Base-by-base conservation (phyloP, 2,329 filamentous ascomycete genomes). In the Calonectria pseudoturangicola region DNA sequence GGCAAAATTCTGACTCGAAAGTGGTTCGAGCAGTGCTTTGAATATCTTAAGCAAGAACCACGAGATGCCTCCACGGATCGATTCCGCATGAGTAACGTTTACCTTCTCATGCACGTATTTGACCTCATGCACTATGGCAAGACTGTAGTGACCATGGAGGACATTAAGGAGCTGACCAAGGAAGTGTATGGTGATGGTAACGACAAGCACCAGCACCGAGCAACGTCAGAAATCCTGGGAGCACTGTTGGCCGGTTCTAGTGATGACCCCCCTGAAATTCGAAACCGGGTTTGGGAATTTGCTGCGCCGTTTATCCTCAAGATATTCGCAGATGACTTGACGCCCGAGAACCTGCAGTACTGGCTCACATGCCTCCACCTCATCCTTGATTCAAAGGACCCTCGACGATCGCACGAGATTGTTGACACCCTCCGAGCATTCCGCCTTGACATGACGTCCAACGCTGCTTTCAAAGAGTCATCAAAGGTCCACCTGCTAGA, bases 391-490 rank as follows among this genome's bases (percentile, higher is more conserved):
- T 92, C 93, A 13, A 96, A 97, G 80, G 97, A 99, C 83, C 96
- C 97, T 15, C 92, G 97, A 54, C 92, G 96, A 74, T 92, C 92
- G 3, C 95, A 94, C 87, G 96, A 98, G 76, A 89, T 99, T 74
- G 91, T 98, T 43, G 93, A 97, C 75, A 93, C 92, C 84, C 88
- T 99, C 25, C 91, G 93, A 58, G 91, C 92, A 67, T 98, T 98
- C 90, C 91, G 95, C 36, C 88, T 99, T 12, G 97, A 99, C 82
- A 96, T 98, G 93, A 88, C 91, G 7, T 98, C 96, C 0, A 98
- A 98, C 81, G 97, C 97, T 4, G 97, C 97, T 0, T 99, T 99
- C 89, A 99, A 99, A 83, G 97, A 99, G 83, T 98, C 96, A 68
- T 97, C 96, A 33, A 98, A 98, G 86, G 95, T 99, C 18, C 93